Conservation (phyloP, 2,329 filamentous ascomycete species). For the Stachybotrys chlorohalonatus region DNA sequence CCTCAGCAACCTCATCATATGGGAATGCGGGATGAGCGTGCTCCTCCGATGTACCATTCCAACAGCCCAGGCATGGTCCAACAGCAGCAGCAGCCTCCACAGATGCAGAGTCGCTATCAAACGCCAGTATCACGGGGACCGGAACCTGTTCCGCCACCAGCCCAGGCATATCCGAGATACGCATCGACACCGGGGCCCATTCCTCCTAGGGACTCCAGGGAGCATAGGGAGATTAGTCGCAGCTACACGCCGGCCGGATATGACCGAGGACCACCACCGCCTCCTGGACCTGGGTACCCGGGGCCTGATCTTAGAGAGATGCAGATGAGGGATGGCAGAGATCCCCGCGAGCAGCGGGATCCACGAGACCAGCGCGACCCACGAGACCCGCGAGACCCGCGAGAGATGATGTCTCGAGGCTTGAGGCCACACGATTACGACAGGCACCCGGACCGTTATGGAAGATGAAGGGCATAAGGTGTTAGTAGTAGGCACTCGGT, state of each 20-base stretch:
- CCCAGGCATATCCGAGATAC: conserved; percentile 34
- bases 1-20: conserved; percentile 24
- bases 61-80: conserved; percentile 13
- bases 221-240: conserved; percentile 30
- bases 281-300: conserved; percentile 21
- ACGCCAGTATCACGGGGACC: conserved; percentile 29
- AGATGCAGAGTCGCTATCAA: conserved; percentile 27
- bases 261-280: conserved; percentile 27
- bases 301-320: conserved; percentile 22
- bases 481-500: neutral
- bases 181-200: conserved; percentile 31
- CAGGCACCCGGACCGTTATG: conserved; percentile 33
- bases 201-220: conserved; percentile 33
- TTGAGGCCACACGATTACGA: conserved; percentile 38
- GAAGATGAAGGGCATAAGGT: conserved; percentile 20
- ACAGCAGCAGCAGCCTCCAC: conserved; percentile 24
- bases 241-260: conserved; percentile 38
- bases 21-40: conserved; percentile 28
- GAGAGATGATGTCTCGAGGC: conserved; percentile 32
- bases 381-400: conserved; percentile 17
- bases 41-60: conserved; percentile 23
- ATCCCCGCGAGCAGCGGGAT: conserved; percentile 16
- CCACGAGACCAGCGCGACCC: conserved; percentile 19
- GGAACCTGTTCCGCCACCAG: conserved; percentile 28
- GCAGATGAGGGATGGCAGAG: conserved; percentile 24